Base-by-base conservation (phyloP, 805 yeast species). In the Saccharomyces eubayanus region DNA sequence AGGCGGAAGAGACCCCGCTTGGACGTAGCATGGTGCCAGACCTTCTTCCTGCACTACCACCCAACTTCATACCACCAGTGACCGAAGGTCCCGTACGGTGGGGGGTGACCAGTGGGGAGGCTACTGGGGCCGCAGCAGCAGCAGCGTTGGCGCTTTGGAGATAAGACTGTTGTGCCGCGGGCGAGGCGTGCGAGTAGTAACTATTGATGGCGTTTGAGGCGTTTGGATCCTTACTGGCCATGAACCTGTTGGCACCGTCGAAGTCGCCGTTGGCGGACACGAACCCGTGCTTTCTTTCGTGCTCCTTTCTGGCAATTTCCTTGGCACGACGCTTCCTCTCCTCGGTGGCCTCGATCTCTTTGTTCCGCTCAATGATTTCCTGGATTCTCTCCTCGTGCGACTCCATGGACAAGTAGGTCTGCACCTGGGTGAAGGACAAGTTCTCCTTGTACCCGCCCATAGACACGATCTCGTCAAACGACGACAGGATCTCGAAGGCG, bases 301-400 rank as follows among this genome's bases (percentile, higher is more conserved):
- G 78, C 68, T 87, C 94, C 64, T 80, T 85, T 69, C 88, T 79
- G 69, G 89, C 95, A 57, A 87, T 85, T 66, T 87, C 95, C 70
- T 87, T 89, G 50, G 98, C 97, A 69, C 89, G 84, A 72, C 95
- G 87, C 74, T 92, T 92, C 73, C 98, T 85, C 72, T 92, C 97
- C 73, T 94, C 99, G 53, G 89, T 84, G 45, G 99, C 99, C 72
- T 92, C 99, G 64, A 88, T 75, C 74, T 94, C 99, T 74, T 94
- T 94, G 76, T 94, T 94, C 71, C 91, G 84, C 73, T 89, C 98
- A 64, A 94, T 94, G 69, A 94, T 91, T 69, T 94, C 97, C 76
- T 94, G 98, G 67, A 95, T 92, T 77, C 89, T 92, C 74, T 94
- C 99, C 73, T 94, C 99, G 70, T 94, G 97, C 45, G 96, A 87